Conservation (phyloP, 2,329 filamentous ascomycete species). For the Trichophyton schoenleinii region DNA sequence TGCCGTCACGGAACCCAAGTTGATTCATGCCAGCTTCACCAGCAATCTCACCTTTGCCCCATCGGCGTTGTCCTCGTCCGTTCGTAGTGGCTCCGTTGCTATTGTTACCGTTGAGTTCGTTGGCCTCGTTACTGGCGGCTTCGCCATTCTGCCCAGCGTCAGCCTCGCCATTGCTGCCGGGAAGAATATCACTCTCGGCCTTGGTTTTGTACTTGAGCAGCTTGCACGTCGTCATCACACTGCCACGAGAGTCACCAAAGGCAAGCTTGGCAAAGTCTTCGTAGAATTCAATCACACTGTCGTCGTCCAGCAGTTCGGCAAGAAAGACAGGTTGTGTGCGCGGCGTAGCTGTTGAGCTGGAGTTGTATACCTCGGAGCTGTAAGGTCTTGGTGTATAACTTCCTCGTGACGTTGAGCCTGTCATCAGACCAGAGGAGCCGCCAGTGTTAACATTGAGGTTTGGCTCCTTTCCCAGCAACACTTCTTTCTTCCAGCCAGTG, state of each 20-base stretch:
- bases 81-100: not conserved
- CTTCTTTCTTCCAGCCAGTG: slow-evolving; percentile 85
- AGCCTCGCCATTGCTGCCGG: slow-evolving; percentile 23
- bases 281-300: slow-evolving; percentile 87
- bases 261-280: slow-evolving; percentile 88
- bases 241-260: slow-evolving; percentile 79
- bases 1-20: slow-evolving; percentile 69
- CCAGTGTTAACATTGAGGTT: slow-evolving; percentile 79
- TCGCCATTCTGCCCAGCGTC: slow-evolving; percentile 6
- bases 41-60: slow-evolving; percentile 35
- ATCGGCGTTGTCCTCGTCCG: slow-evolving; percentile 27
- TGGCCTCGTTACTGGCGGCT: slow-evolving; percentile 15
- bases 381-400: slow-evolving; percentile 38
- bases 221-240: slow-evolving; percentile 70
- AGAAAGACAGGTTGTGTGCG: slow-evolving; percentile 71
- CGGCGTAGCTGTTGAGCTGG: slow-evolving; percentile 23
- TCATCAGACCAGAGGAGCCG: slow-evolving; percentile 27
- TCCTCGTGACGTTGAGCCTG: slow-evolving; percentile 33
- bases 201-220: slow-evolving; percentile 81
- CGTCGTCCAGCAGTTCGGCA: slow-evolving; percentile 84
- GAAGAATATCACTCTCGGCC: slow-evolving; percentile 38
- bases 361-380: slow-evolving; percentile 21
- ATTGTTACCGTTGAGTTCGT: not conserved
- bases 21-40: slow-evolving; percentile 59
- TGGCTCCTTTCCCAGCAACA: slow-evolving; percentile 72